Evolutionary conservation across 2,329 filamentous ascomycete species (phyloP).

Genomic region (Septoria petroselini): DNA sequence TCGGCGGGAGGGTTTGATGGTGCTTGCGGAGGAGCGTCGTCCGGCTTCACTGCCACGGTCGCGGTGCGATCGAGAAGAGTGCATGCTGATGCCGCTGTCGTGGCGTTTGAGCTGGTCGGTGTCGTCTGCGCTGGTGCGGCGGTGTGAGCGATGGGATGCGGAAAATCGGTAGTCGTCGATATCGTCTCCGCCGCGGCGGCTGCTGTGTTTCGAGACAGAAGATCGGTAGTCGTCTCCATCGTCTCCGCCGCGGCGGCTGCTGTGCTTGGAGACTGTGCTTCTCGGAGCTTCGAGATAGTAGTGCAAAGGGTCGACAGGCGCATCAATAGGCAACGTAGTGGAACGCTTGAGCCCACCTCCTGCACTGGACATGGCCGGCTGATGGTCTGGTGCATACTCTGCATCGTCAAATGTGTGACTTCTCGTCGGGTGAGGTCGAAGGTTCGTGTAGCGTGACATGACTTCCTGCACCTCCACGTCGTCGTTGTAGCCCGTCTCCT

Average conservation of each 20-base stretch:
- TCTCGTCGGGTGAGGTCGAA: constrained; percentile 26
- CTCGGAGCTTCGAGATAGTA: constrained; percentile 27
- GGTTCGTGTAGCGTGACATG: constrained; percentile 27
- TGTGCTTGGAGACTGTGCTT: constrained; percentile 20
- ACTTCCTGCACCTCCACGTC: constrained; percentile 30
- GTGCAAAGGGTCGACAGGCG: constrained; percentile 7
- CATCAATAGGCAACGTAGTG: constrained; percentile 24
- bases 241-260: constrained; percentile 6
- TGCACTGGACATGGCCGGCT: constrained; percentile 13
- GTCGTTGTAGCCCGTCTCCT: constrained; percentile 34
- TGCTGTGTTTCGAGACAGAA: too few species aligned
- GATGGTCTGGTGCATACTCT: constrained; percentile 24
- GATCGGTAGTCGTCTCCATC: constrained; percentile 9
- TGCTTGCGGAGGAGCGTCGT: constrained; percentile 31
- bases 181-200: constrained; percentile 4
- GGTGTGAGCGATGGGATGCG: constrained; percentile 16
- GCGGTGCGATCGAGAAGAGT: constrained; percentile 23
- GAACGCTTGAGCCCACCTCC: constrained; percentile 23
- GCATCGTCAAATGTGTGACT: constrained; percentile 30
- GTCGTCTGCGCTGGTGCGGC: constrained; percentile 20
- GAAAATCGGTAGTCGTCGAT: constrained; percentile 7
- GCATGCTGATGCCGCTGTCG: constrained; percentile 33
- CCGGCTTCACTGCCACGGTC: constrained; percentile 23
- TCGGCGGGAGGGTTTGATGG: constrained; percentile 30
- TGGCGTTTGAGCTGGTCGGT: constrained; percentile 29